Conservation (phyloP, 768 basidiomycete species). For the Mycena haematopus region DNA sequence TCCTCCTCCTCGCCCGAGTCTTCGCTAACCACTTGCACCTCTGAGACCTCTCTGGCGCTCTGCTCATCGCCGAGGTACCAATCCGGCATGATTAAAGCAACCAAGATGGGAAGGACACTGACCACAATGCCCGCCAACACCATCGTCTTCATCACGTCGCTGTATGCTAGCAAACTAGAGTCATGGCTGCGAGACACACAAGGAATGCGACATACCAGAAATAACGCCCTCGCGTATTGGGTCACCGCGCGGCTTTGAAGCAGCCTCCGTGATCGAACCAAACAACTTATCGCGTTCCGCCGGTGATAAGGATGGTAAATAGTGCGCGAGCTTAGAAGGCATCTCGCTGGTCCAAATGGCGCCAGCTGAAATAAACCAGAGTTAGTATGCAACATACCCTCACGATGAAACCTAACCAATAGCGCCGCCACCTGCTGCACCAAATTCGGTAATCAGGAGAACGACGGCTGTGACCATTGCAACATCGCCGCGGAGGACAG, state of each 20-base stretch:
- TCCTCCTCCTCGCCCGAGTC: constrained; percentile 3
- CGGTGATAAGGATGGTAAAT: constrained; percentile 58
- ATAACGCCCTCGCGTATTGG: constrained; percentile 73
- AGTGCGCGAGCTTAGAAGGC: constrained; percentile 62
- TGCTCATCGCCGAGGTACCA: constrained; percentile 74
- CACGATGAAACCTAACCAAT: constrained; percentile 48
- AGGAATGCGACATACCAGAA: constrained; percentile 41
- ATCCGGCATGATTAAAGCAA: constrained; percentile 66
- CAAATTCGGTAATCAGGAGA: constrained; percentile 72
- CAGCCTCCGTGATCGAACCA: constrained; percentile 61
- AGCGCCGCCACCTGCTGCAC: constrained; percentile 69
- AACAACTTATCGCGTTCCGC: constrained; percentile 54
- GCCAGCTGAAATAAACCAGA: constrained; percentile 47
- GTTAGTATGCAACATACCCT: neutral
- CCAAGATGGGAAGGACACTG: constrained; percentile 62
- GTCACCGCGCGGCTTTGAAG: constrained; percentile 52
- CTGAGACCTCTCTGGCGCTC: constrained; percentile 57
- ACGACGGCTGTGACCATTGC: constrained; percentile 73
- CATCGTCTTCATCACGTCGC: constrained; percentile 63
- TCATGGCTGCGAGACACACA: neutral
- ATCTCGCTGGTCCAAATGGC: constrained; percentile 71
- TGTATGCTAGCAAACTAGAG: constrained; percentile 46
- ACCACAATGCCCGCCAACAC: constrained; percentile 59
- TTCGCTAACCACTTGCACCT: neutral
- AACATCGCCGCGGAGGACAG: constrained; percentile 68